Evolutionary conservation across 2,329 filamentous ascomycete species (phyloP), one percentile per base, ranked within the genome.

Genomic region (Monilinia vaccinii-corymbosi): DNA sequence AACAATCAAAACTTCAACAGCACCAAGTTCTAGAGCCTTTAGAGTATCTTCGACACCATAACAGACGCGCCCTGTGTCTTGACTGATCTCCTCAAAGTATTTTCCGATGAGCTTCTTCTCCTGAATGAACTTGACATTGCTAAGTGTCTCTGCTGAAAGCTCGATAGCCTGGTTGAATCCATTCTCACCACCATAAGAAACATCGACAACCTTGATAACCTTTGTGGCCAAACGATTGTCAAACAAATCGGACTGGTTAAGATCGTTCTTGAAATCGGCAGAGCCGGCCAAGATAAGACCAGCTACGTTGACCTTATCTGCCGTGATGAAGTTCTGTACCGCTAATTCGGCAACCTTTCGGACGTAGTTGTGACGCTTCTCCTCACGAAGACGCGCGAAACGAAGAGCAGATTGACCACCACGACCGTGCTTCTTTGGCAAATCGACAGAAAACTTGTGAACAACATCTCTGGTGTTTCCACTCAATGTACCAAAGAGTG

Each of bases 121-220:
- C 77, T 99, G 94, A 74, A 99, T 97, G 75, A 99, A 99, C 79
- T 99, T 99, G 83, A 99, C 94, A 73, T 97, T 99, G 76, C 92
- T 89, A 51, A 99, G 83, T 9, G 94, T 99, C 80, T 99, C 95
- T 9, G 91, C 84, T 31, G 94, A 88, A 70, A 99, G 77, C 73
- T 99, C 94, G 66, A 99, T 99, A 62, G 94, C 94, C 79, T 99
- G 95, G 80, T 99, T 99, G 83, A 99, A 99, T 50, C 94, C 94
- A 80, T 97, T 97, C 79, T 99, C 95, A 69, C 94, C 94, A 75
- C 94, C 94, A 71, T 99, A 99, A 16, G 93, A 97, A 48, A 99
- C 95, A 74, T 99, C 94, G 40, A 99, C 95, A 48, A 99, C 89
- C 79, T 99, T 99, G 83, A 99, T 97, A 71, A 99, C 94, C 82